Evolutionary conservation across 2,329 filamentous ascomycete species (phyloP), one percentile per base, ranked within the genome.

Genomic region (Sporothrix brasiliensis): DNA sequence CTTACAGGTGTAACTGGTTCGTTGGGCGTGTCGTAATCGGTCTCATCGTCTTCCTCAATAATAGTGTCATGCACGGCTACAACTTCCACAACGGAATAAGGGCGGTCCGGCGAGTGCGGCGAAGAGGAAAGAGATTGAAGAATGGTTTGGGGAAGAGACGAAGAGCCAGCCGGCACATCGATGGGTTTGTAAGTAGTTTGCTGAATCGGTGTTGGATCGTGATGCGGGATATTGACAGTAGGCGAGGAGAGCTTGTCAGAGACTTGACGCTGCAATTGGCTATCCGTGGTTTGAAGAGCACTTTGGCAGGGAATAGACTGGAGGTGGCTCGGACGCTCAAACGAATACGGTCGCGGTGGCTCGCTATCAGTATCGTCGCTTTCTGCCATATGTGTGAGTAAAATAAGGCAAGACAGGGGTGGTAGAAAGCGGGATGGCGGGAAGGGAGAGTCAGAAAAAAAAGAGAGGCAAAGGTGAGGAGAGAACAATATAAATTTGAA

Each of bases 1-100:
- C 87, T 89, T 72, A 87, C 84, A 63, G 88, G 88, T 27, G 88
- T 90, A 71, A 87, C 81, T 58, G 88, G 88, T 74, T 89, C 88
- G 79, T 86, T 85, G 69, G 82, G 80, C 30, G 83, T 84, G 75
- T 89, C 87, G 77, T 84, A 88, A 73, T 85, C 84, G 10, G 86
- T 88, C 76, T 89, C 87, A 79, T 86, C 86, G 77, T 83, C 83
- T 76, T 84, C 83, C 79, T 88, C 86, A 67, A 83, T 81, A 72
- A 88, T 88, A 69, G 86, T 82, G 72, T 80, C 82, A 73, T 81
- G 79, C 11, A 86, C 78, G 68, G 87, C 85, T 41, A 74, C 63
- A 21, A 50, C 70, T 19, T 74, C 72, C 21, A 49, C 14, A 74
- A 83, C 81, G 68, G 84, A 80, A 73, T 81, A 83, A 58, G 84